Evolutionary conservation across 2,329 filamentous ascomycete genomes (phyloP), one percentile per base, ranked within the genome.

Genomic region (Curvularia spicifera): DNA sequence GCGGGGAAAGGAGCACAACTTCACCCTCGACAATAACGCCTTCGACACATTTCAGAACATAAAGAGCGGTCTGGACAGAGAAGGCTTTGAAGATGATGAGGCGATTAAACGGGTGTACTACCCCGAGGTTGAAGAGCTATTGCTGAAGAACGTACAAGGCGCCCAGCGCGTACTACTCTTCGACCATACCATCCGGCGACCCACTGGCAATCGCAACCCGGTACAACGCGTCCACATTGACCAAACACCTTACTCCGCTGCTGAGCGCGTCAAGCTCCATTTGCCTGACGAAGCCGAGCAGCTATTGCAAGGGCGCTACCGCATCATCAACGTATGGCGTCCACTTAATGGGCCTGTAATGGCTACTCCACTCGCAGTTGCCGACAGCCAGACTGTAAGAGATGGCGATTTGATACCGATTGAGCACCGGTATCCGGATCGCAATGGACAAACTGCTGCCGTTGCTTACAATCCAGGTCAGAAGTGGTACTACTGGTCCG

Each of bases 291-390:
- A 93, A 60, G 90, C 91, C 0, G 87, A 89, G 4, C 71, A 77
- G 54, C 80, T 94, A 0, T 83, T 94, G 1, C 73, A 82, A 57
- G 86, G 84, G 2, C 87, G 92, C 2, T 93, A 91, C 76, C 85
- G 92, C 59, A 91, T 97, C 70, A 86, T 97, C 75, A 97, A 96
- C 66, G 89, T 97, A 47, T 97, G 93, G 93, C 84, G 90, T 0
- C 87, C 75, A 0, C 75, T 89, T 18, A 87, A 85, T 47, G 84
- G 82, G 0, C 81, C 83, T 1, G 83, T 88, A 0, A 82, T 85
- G 54, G 79, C 80, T 0, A 81, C 78, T 24, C 86, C 87, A 1
- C 78, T 89, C 2, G 85, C 82, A 0, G 83, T 87, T 51, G 85
- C 86, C 0, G 83, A 86, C 5, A 83, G 82, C 18, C 75, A 78